Evolutionary conservation across 805 yeast genomes (phyloP).

Genomic region (Kazachstania taianensis): DNA sequence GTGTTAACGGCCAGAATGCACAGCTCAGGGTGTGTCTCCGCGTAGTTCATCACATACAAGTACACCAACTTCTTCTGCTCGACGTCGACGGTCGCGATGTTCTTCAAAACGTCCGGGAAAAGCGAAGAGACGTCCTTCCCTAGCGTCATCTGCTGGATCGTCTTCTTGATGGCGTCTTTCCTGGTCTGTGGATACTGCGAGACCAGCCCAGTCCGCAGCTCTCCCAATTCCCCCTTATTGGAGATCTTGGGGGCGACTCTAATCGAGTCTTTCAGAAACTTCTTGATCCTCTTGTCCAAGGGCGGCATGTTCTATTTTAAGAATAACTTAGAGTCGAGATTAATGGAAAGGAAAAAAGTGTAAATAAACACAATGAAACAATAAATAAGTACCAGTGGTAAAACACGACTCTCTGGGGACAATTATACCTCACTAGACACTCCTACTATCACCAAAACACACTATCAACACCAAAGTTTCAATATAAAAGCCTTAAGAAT

Average conservation of each 20-base stretch:
- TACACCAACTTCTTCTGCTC: conserved; percentile 96
- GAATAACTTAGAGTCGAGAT: too few species aligned
- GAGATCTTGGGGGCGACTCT: conserved; percentile 32
- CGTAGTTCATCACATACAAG: conserved; percentile 91
- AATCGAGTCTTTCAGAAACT: conserved; percentile 27
- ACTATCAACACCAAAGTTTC: too few species aligned
- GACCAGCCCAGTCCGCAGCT: conserved; percentile 79
- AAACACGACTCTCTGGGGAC: too few species aligned
- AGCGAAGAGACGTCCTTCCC: conserved; percentile 93
- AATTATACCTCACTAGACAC: too few species aligned
- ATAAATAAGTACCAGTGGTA: too few species aligned
- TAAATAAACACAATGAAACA: too few species aligned
- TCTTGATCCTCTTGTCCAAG: conserved; percentile 28
- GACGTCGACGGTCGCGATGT: conserved; percentile 91
- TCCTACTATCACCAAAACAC: too few species aligned
- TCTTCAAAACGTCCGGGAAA: conserved; percentile 92
- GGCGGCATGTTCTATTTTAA: conserved; percentile 21
- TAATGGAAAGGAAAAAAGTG: too few species aligned
- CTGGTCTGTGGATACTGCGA: conserved; percentile 92
- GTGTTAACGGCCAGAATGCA: conserved; percentile 95
- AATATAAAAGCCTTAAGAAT: too few species aligned
- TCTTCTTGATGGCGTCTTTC: conserved; percentile 93
- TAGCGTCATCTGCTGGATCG: conserved; percentile 95
- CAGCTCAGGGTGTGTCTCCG: conserved; percentile 90
- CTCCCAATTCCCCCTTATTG: conserved; percentile 68